Evolutionary conservation across 306 rosid genomes (phyloP), one percentile per base, ranked within the genome.

Genomic region (Nissolia schottii): DNA sequence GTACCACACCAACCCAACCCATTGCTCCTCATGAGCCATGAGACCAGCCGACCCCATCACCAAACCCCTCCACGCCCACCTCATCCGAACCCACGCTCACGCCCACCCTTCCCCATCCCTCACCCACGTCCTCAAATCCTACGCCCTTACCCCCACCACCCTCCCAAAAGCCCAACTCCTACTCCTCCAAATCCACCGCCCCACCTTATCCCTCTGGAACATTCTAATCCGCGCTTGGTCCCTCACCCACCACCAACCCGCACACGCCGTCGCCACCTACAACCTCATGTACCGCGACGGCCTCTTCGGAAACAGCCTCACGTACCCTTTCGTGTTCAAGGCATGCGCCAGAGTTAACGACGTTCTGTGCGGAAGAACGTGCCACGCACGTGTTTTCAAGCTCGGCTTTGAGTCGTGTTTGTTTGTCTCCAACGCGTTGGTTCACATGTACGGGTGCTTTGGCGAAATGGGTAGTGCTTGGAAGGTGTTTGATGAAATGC

Each of bases 401-500:
- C 89, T 90, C 65, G 96, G 98, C 64, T 85, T 87, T 46, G 85
- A 66, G 7, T 53, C 84, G 1, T 73, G 76, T 87, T 46, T 86
- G 8, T 89, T 76, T 80, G 92, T 90, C 60, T 80, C 87, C 7
- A 93, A 93, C 55, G 82, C 93, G 13, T 63, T 90, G 85, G 83
- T 90, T 38, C 79, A 77, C 1, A 64, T 84, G 86, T 93, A 89
- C 38, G 80, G 70, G 0, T 5, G 68, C 13, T 83, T 77, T 38
- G 82, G 92, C 20, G 79, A 80, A 58, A 8, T 89, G 82, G 84
- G 20, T 34, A 11, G 62, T 35, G 96, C 96, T 1, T 66, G 50
- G 28, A 84, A 79, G 79, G 68, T 85, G 82, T 90, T 93, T 67
- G 97, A 89, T 67, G 85, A 61, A 89, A 90, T 90, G 92, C 38